Conservation (phyloP, 768 basidiomycete genomes). For the Suillus alpinus region DNA sequence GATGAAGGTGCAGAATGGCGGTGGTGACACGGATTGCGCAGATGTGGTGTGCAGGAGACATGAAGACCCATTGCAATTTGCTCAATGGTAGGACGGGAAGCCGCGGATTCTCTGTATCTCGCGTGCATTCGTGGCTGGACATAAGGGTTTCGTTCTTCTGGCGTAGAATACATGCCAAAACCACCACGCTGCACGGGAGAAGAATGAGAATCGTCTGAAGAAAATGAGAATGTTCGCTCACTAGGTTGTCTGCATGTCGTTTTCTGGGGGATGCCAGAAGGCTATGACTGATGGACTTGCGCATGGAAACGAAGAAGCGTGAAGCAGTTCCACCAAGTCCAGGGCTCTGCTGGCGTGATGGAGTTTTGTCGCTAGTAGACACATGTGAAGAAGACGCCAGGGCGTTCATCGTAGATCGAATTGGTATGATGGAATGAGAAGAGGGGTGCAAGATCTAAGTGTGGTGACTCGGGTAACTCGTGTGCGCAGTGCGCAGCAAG, state of each 20-base stretch:
- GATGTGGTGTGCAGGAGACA: slow-evolving; percentile 71
- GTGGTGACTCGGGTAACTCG: not conserved
- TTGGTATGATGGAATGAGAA: not conserved
- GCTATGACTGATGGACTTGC: slow-evolving; percentile 23
- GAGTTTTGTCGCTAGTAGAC: slow-evolving; percentile 7
- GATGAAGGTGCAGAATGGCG: slow-evolving; percentile 17
- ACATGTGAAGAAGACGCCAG: slow-evolving; percentile 13
- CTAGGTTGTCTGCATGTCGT: slow-evolving; percentile 16
- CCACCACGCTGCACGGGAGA: slow-evolving; percentile 23
- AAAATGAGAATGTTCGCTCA: slow-evolving; percentile 13
- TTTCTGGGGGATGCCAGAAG: slow-evolving; percentile 18
- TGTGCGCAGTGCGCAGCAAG: not conserved
- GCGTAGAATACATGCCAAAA: slow-evolving; percentile 44
- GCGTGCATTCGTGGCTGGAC: slow-evolving; percentile 33
- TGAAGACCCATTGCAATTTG: slow-evolving; percentile 84
- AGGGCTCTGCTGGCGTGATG: slow-evolving; percentile 8
- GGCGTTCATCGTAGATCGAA: slow-evolving; percentile 11
- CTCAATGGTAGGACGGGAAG: slow-evolving; percentile 59
- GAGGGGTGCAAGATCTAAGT: not conserved
- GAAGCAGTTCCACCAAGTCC: slow-evolving; percentile 23
- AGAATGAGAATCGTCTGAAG: not conserved
- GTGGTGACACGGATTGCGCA: slow-evolving; percentile 35
- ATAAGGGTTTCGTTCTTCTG: slow-evolving; percentile 35
- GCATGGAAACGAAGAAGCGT: slow-evolving; percentile 29
- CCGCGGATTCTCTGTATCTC: slow-evolving; percentile 37